These are phyloP conservation scores for Phytomonas sp. DNA, from an alignment of 208 protist genomes.

Conservation along the genomic window DNA sequence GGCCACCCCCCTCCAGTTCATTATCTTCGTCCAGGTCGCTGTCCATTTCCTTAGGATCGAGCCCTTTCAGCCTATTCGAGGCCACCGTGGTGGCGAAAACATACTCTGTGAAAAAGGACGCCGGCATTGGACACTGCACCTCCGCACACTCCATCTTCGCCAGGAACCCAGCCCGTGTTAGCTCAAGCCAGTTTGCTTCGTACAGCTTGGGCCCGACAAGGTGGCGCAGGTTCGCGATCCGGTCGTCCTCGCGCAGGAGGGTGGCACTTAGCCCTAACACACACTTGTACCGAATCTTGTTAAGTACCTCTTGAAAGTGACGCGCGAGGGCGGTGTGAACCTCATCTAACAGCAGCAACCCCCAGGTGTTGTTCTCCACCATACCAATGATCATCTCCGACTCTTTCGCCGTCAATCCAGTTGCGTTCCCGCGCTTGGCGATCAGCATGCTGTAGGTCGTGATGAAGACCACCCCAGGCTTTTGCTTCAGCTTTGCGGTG, in stretches of 20 bases:
- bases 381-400: constrained; percentile 63
- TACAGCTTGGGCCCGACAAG: constrained; percentile 99
- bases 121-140: constrained; percentile 96
- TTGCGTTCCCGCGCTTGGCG: constrained; percentile 36
- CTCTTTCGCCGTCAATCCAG: constrained; percentile 37
- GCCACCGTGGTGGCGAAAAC: constrained; percentile 11
- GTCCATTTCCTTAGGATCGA: constrained; percentile 4
- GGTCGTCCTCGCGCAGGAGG: constrained; percentile 96
- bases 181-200: constrained; percentile 99
- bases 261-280: constrained; percentile 98
- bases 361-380: constrained; percentile 88
- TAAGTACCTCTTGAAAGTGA: constrained; percentile 94
- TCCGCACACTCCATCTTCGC: constrained; percentile 97
- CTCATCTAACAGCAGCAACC: constrained; percentile 98
- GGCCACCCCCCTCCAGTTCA: neutral
- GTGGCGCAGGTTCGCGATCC: constrained; percentile 95
- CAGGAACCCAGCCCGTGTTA: constrained; percentile 93
- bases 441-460: constrained; percentile 99
- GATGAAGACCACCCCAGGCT: constrained; percentile 90
- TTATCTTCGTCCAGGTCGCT: constrained; percentile 6
- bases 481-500: constrained; percentile 75
- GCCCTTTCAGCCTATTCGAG: neutral
- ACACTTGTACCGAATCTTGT: constrained; percentile 92
- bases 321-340: constrained; percentile 97
- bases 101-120: constrained; percentile 58